These are phyloP conservation scores for Amanita pallidorosea DNA, from an alignment of 768 basidiomycete species.

Conservation along the genomic window DNA sequence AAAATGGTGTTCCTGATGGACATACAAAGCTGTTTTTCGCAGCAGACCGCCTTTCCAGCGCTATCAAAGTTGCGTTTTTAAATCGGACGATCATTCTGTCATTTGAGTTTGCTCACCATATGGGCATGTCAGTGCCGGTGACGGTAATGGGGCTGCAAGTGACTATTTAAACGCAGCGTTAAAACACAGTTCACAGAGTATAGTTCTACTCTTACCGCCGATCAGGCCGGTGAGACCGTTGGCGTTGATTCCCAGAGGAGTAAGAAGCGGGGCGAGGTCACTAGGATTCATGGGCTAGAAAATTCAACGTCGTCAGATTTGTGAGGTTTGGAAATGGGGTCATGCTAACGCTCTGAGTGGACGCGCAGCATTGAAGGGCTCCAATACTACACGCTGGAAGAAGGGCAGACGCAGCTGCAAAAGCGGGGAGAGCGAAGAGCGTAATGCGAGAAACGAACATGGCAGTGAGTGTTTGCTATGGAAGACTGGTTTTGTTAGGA, in stretches of 20 bases:
- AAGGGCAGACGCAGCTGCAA: neutral
- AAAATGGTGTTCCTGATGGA: neutral
- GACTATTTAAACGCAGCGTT: neutral
- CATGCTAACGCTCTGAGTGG: neutral
- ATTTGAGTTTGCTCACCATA: neutral
- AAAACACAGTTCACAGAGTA: neutral
- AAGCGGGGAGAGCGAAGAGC: constrained; percentile 2
- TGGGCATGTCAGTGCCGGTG: too few relatives aligned
- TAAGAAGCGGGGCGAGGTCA: neutral
- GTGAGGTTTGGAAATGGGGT: neutral
- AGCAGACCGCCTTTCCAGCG: neutral
- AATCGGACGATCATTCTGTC: neutral
- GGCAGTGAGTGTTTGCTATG: neutral
- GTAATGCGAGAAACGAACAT: neutral
- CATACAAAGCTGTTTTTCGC: neutral
- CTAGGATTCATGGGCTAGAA: neutral
- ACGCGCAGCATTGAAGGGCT: neutral
- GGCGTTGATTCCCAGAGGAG: neutral
- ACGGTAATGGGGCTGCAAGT: neutral
- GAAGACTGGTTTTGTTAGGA: neutral
- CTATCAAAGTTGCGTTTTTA: neutral
- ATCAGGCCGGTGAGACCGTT: neutral
- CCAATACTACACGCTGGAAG: neutral
- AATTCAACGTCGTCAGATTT: neutral
- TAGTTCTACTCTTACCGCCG: neutral